phyloP scores from a whole-genome alignment of 352 stramenopile species.

The Thraustochytrium striatum region DNA sequence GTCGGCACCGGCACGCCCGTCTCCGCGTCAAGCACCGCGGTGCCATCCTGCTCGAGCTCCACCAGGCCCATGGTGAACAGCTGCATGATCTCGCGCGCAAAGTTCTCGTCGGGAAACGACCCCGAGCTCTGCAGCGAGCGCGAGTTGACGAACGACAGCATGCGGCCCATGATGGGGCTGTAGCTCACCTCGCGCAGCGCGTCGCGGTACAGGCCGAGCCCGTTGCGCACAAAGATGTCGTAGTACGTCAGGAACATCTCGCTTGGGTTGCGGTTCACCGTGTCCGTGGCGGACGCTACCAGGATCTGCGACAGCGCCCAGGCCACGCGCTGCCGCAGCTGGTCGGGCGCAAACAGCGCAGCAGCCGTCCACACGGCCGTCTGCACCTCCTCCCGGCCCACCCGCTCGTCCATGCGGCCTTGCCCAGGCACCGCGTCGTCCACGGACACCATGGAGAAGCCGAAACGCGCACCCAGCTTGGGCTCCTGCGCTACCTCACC shows the following conservation, averaged over 20 bases:
- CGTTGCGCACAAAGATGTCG: constrained; percentile 65
- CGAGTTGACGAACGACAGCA: constrained; percentile 60
- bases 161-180: constrained; percentile 63
- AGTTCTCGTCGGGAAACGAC: constrained; percentile 63
- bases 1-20: constrained; percentile 52
- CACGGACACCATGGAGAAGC: neutral
- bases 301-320: constrained; percentile 64
- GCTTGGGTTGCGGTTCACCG: constrained; percentile 39
- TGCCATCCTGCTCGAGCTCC: constrained; percentile 60
- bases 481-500: constrained; percentile 48
- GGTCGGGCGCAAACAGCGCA: constrained; percentile 55
- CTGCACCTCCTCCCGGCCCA: neutral
- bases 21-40: constrained; percentile 51
- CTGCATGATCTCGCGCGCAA: constrained; percentile 63
- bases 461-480: neutral
- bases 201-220: constrained; percentile 66
- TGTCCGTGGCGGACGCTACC: constrained; percentile 43
- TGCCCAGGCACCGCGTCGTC: neutral
- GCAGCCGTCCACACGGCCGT: neutral
- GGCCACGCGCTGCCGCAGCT: constrained; percentile 65
- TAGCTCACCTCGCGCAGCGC: constrained; percentile 63
- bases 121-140: constrained; percentile 56
- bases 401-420: neutral
- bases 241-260: constrained; percentile 63
- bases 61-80: constrained; percentile 62